Evolutionary conservation across 2,329 filamentous ascomycete genomes (phyloP).

Genomic region (Dactylellina haptotyla): DNA sequence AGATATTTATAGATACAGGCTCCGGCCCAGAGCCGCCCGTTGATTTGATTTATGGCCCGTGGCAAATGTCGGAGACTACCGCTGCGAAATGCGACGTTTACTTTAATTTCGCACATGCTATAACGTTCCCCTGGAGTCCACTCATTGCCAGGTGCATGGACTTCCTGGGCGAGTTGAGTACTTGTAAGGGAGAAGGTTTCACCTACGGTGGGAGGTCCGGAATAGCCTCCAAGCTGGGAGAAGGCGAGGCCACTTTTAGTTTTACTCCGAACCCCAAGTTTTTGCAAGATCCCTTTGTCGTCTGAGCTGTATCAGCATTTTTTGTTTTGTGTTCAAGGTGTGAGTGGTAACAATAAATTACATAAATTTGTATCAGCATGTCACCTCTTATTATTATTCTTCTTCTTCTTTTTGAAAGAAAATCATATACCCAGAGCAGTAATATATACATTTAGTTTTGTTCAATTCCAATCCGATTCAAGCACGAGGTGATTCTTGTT

Average conservation of each 20-base stretch:
- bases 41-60: conserved; percentile 3
- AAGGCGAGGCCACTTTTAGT: conserved; percentile 7
- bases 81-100: conserved; percentile 9
- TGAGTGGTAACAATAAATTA: no score
- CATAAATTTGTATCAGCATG: background rate
- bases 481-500: background rate
- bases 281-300: background rate
- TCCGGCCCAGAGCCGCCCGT: conserved; percentile 1
- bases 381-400: background rate
- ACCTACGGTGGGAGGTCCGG: conserved; percentile 6
- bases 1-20: conserved; percentile 13
- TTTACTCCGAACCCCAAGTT: background rate
- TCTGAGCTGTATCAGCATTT: background rate
- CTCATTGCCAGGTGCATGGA: conserved; percentile 15
- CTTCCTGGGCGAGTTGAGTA: background rate
- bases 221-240: conserved; percentile 19
- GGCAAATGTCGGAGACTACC: background rate
- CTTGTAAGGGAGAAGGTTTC: background rate
- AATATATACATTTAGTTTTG: no score
- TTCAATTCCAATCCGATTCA: no score
- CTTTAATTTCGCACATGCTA: background rate
- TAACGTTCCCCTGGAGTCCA: conserved; percentile 24
- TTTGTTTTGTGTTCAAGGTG: background rate
- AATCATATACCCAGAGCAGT: no score
- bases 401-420: no score